Evolutionary conservation across 2,329 filamentous ascomycete species (phyloP).

Genomic region (Aspergillus pseudotamarii): DNA sequence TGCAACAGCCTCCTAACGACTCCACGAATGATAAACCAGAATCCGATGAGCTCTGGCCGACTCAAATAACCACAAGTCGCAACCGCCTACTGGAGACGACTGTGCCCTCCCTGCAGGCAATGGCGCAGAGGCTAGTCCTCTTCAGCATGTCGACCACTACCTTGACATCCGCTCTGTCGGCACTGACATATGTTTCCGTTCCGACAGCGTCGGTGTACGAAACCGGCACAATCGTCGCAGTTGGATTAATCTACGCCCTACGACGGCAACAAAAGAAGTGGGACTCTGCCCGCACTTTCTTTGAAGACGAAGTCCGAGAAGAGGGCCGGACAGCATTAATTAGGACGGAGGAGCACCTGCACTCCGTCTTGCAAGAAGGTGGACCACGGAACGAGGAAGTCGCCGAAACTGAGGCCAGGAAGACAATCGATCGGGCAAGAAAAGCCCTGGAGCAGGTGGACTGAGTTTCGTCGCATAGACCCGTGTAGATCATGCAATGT

Average conservation of each 20-base stretch:
- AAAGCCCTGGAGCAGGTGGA: conserved; percentile 48
- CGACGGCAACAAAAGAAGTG: conserved; percentile 62
- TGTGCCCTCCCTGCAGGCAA: conserved; percentile 69
- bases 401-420: conserved; percentile 45
- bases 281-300: conserved; percentile 56
- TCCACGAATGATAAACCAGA: background rate
- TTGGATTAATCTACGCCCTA: conserved; percentile 61
- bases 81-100: conserved; percentile 66
- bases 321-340: conserved; percentile 60
- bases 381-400: conserved; percentile 41
- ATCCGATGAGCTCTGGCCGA: conserved; percentile 63
- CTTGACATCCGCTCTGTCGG: conserved; percentile 59
- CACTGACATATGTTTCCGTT: conserved; percentile 58
- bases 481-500: conserved; percentile 11
- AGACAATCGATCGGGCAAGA: conserved; percentile 50
- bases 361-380: conserved; percentile 48
- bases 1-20: conserved; percentile 4
- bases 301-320: conserved; percentile 58
- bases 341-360: conserved; percentile 55
- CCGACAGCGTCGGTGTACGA: conserved; percentile 58
- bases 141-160: conserved; percentile 74
- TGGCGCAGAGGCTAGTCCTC: conserved; percentile 74
- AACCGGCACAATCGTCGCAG: conserved; percentile 60
- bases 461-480: conserved; percentile 7
- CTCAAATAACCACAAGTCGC: conserved; percentile 73